Base-by-base conservation (phyloP, 2,329 filamentous ascomycete species). In the Pezicula carpinea region DNA sequence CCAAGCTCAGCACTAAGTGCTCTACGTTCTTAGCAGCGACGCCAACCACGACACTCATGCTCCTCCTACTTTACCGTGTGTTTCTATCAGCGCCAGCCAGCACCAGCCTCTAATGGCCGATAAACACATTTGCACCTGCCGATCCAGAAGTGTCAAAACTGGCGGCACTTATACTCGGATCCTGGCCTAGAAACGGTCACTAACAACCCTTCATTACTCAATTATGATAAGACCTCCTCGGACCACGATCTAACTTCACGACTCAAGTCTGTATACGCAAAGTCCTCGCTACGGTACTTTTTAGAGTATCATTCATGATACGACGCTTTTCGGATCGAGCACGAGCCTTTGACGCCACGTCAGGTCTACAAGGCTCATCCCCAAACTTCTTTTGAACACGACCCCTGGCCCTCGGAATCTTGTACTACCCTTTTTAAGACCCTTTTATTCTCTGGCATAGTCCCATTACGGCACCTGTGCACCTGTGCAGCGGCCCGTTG, bases 401-500 rank as follows among this genome's bases (percentile, higher is more conserved):
- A 33, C 29, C 41, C 40, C 23, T 48, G 26, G 35, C 18, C 32
- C 41, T 44, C 23, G 31, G 18, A 13, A 17, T 29, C 18, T 34
- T 15, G 33, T 43, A 19, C 26, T 26, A 43, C 34, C 26, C 23
- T 44, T 17, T 43, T 33, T 18, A 11, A 17, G 13, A 17, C 22
- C 10, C 29, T 31, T 11, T 6, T 31, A 31, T 33, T 34, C 29
- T 43, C 48, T 46, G 43, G 45, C 35, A 40, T 45, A 45, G 39
- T 44, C 39, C 43, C 33, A 50, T 36, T 43, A 42, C 44, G 45
- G 51, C 51, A 54, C 50, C 48, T 53, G 49, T 54, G 51, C 51
- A 54, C 50, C 48, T 53, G 49, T 54, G 47, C 51, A 49, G 47
- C 50, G 50, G 51, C 44, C 54, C 53, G 51, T 55, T 51, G 47